These are phyloP conservation scores for Nannochloris sp. DNA, from an alignment of 139 green algal genomes.

Conservation along the genomic window DNA sequence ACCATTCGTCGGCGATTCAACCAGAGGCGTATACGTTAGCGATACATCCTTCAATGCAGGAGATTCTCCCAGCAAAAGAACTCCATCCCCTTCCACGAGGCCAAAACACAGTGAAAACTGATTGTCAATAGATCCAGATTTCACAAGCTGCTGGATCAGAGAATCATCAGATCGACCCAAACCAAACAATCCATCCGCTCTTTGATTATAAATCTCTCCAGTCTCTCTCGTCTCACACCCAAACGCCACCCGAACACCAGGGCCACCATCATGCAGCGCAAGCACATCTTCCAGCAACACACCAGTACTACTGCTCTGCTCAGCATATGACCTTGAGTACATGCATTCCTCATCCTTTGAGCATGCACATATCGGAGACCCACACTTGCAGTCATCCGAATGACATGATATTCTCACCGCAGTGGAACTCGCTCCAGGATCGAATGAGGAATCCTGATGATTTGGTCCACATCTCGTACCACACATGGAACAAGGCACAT, in stretches of 20 bases:
- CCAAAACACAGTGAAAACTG: constrained; percentile 87
- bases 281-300: constrained; percentile 60
- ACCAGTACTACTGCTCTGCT: constrained; percentile 68
- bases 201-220: constrained; percentile 82
- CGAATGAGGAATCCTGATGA: constrained; percentile 64
- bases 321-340: constrained; percentile 74
- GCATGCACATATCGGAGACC: constrained; percentile 56
- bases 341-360: constrained; percentile 46
- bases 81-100: constrained; percentile 52
- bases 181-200: constrained; percentile 84
- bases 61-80: constrained; percentile 55
- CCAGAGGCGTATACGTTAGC: constrained; percentile 54
- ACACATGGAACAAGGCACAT: constrained; percentile 81
- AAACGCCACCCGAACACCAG: constrained; percentile 44
- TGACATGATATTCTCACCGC: constrained; percentile 47
- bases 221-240: constrained; percentile 82
- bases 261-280: constrained; percentile 28
- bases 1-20: constrained; percentile 31
- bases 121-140: constrained; percentile 52
- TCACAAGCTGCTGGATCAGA: constrained; percentile 68
- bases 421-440: constrained; percentile 45
- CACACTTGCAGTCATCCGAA: constrained; percentile 56
- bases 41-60: not conserved
- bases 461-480: constrained; percentile 32
- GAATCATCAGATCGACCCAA: constrained; percentile 76